phyloP scores from a whole-genome alignment of 768 basidiomycete species.

The Psilocybe sp. region DNA sequence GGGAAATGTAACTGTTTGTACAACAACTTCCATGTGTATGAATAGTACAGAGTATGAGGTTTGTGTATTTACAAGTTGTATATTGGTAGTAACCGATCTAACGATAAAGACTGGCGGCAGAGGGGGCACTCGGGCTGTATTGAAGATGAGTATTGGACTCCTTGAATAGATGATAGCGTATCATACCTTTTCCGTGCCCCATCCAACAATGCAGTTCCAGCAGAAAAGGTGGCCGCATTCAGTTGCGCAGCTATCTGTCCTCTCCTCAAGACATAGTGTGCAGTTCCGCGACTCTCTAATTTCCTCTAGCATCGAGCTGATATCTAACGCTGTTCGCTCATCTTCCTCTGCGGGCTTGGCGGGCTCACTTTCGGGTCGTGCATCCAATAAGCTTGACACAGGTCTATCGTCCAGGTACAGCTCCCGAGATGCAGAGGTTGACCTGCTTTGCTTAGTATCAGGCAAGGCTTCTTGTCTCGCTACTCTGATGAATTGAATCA shows the following conservation, averaged over 20 bases:
- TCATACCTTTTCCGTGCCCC: constrained; percentile 82
- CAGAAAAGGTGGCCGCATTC: constrained; percentile 91
- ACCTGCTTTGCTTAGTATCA: constrained; percentile 27
- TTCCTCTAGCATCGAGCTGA: constrained; percentile 49
- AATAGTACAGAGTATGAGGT: constrained; percentile 6
- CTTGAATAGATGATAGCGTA: background rate
- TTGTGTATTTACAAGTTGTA: constrained; percentile 65
- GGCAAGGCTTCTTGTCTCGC: constrained; percentile 12
- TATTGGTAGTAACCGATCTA: constrained; percentile 71
- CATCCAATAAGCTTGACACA: constrained; percentile 54
- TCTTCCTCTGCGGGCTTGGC: constrained; percentile 67
- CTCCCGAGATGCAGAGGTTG: constrained; percentile 24
- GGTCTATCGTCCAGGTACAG: constrained; percentile 58
- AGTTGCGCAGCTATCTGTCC: constrained; percentile 77
- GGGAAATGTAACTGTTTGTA: constrained; percentile 1
- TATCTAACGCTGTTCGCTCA: constrained; percentile 61
- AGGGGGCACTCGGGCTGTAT: constrained; percentile 79
- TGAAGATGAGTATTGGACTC: constrained; percentile 2
- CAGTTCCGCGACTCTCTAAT: constrained; percentile 65
- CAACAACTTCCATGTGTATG: constrained; percentile 11
- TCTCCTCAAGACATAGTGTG: constrained; percentile 82
- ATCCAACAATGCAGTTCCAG: constrained; percentile 86
- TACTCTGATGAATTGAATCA: constrained; percentile 43
- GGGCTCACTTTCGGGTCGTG: constrained; percentile 51
- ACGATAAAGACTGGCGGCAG: constrained; percentile 73